phyloP scores from a whole-genome alignment of 2,329 filamentous ascomycete species.

The Fusarium sacchari region DNA sequence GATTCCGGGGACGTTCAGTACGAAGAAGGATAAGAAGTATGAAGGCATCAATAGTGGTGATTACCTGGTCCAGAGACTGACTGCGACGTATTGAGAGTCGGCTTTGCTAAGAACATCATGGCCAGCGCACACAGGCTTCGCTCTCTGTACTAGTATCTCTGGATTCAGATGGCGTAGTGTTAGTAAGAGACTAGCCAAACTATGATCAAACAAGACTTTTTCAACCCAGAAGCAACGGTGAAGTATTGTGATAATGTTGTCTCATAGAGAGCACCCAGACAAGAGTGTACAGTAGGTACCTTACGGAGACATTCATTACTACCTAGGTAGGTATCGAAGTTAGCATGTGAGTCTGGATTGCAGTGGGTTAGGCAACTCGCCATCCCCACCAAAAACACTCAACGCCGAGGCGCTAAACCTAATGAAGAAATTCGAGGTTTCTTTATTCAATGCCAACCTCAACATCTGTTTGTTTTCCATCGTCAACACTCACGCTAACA shows the following conservation, averaged over 20 bases:
- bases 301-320: too few species aligned
- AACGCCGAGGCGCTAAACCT: slow-evolving; percentile 21
- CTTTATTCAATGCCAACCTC: slow-evolving; percentile 28
- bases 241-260: not conserved
- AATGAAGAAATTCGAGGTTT: slow-evolving; percentile 19
- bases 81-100: slow-evolving; percentile 72
- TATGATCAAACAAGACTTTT: not conserved
- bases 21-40: slow-evolving; percentile 79
- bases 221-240: not conserved
- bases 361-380: not conserved
- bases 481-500: not conserved
- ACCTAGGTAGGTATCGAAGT: too few species aligned
- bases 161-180: not conserved
- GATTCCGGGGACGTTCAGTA: slow-evolving; percentile 78
- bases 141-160: not conserved
- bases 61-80: slow-evolving; percentile 81
- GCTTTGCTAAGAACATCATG: not conserved
- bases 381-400: slow-evolving; percentile 9
- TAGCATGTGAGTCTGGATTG: not conserved
- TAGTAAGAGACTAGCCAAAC: not conserved
- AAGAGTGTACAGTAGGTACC: too few species aligned
- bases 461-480: slow-evolving; percentile 33
- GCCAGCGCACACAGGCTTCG: not conserved
- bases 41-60: slow-evolving; percentile 79
- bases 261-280: not conserved